Evolutionary conservation across 2,329 filamentous ascomycete species (phyloP).

Genomic region (Penicillium sp.): DNA sequence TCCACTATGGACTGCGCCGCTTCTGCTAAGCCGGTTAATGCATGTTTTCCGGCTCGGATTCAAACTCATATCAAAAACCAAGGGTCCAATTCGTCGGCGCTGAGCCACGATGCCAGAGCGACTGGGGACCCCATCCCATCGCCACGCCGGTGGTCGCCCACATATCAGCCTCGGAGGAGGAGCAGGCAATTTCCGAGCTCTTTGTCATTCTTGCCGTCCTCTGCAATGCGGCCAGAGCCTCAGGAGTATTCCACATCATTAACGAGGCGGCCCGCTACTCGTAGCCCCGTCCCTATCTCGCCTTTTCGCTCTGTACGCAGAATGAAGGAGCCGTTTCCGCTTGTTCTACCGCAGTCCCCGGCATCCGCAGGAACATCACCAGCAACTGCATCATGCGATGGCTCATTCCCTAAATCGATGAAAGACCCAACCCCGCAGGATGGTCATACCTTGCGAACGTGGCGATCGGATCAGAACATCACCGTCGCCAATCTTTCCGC

Average conservation of each 20-base stretch:
- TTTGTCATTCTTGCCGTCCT: slow-evolving; percentile 35
- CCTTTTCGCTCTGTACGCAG: slow-evolving; percentile 39
- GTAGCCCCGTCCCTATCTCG: slow-evolving; percentile 28
- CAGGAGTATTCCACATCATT: slow-evolving; percentile 27
- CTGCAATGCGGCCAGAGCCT: slow-evolving; percentile 25
- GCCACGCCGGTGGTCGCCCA: slow-evolving; percentile 25
- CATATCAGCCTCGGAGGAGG: slow-evolving; percentile 28
- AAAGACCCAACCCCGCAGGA: slow-evolving; percentile 17
- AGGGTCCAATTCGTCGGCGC: slow-evolving; percentile 15
- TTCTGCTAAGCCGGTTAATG: slow-evolving; percentile 21
- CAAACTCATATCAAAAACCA: slow-evolving; percentile 23
- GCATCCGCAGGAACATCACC: slow-evolving; percentile 27
- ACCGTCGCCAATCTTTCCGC: slow-evolving; percentile 28
- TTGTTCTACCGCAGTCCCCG: slow-evolving; percentile 35
- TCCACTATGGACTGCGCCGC: slow-evolving; percentile 29
- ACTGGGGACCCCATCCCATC: slow-evolving; percentile 19
- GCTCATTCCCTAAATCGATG: slow-evolving; percentile 16
- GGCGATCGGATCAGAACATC: slow-evolving; percentile 37
- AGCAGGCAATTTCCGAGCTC: slow-evolving; percentile 32
- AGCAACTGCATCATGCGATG: slow-evolving; percentile 26
- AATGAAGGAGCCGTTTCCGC: slow-evolving; percentile 40
- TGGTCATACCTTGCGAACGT: slow-evolving; percentile 31
- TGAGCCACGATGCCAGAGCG: slow-evolving; percentile 18
- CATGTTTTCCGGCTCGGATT: slow-evolving; percentile 20
- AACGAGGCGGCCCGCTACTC: slow-evolving; percentile 25